Percentiles rank a stretch among this genome's conserved stretches.
phyloP scores from a whole-genome alignment of 140 eudicot genomes.

The Anethum foeniculum region DNA sequence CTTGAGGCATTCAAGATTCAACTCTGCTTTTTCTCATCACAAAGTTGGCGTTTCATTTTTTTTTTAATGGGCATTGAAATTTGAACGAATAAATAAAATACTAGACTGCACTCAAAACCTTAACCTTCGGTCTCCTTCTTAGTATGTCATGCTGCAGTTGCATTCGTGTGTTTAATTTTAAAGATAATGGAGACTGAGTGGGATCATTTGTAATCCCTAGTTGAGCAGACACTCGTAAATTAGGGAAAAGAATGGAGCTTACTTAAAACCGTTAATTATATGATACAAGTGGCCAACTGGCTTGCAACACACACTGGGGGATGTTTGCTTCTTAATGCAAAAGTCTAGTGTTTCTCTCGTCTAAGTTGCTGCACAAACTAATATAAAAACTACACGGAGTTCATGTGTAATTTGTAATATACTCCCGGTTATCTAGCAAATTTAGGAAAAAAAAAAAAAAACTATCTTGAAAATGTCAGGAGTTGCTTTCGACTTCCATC shows the following conservation, averaged over 20 bases:
- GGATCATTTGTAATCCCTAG: neutral
- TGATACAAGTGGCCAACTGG: neutral
- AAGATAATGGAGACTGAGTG: neutral
- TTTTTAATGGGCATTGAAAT: neutral
- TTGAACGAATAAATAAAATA: neutral
- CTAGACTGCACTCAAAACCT: neutral
- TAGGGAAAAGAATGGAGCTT: slow-evolving; percentile 2
- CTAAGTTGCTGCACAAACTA: neutral
- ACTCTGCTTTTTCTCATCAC: slow-evolving; percentile 14
- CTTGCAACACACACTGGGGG: slow-evolving; percentile 8
- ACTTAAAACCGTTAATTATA: neutral
- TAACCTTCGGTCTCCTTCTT: neutral
- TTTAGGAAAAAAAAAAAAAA: too few relatives aligned
- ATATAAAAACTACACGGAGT: too few relatives aligned
- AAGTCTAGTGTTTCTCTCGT: slow-evolving; percentile 13
- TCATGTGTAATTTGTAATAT: neutral
- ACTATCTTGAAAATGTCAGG: too few relatives aligned
- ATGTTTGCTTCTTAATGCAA: slow-evolving; percentile 61
- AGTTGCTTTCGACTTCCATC: too few relatives aligned
- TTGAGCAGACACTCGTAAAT: neutral
- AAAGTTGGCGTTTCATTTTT: slow-evolving; percentile 17
- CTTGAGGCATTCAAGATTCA: slow-evolving; percentile 16
- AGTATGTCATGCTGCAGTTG: neutral
- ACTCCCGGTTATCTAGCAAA: too few relatives aligned
- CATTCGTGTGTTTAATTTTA: neutral